phyloP scores from a whole-genome alignment of 345 rosid species.

The Eucalyptus tenuipes region DNA sequence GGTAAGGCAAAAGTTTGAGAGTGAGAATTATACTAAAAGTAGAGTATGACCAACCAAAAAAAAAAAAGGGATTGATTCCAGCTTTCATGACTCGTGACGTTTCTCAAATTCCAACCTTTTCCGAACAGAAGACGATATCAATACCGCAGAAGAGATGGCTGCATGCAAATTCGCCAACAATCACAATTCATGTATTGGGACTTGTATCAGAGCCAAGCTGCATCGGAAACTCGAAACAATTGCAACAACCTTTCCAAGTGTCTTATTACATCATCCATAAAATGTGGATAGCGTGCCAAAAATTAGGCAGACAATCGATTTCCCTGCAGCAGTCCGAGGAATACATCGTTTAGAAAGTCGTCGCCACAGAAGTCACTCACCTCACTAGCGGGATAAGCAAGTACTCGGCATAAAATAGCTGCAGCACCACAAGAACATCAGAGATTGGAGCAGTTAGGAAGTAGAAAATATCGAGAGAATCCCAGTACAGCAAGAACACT shows the following conservation, averaged over 20 bases:
- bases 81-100: not conserved
- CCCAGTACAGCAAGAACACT: not conserved
- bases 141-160: not conserved
- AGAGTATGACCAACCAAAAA: no score
- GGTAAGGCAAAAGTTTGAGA: no score
- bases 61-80: no score
- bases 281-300: not conserved
- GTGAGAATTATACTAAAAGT: no score
- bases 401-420: constrained; percentile 94
- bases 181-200: not conserved
- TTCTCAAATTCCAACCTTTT: not conserved
- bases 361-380: constrained; percentile 3
- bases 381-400: constrained; percentile 76
- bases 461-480: not conserved
- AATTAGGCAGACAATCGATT: not conserved
- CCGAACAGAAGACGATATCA: not conserved
- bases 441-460: not conserved
- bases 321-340: not conserved
- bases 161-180: not conserved
- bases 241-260: not conserved
- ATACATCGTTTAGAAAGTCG: not conserved
- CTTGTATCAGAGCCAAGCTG: not conserved
- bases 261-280: not conserved
- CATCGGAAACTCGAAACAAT: not conserved
- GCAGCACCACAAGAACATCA: constrained; percentile 4